Evolutionary conservation across 2,329 filamentous ascomycete species (phyloP).

Genomic region (Ploettnerulaceae sp.): DNA sequence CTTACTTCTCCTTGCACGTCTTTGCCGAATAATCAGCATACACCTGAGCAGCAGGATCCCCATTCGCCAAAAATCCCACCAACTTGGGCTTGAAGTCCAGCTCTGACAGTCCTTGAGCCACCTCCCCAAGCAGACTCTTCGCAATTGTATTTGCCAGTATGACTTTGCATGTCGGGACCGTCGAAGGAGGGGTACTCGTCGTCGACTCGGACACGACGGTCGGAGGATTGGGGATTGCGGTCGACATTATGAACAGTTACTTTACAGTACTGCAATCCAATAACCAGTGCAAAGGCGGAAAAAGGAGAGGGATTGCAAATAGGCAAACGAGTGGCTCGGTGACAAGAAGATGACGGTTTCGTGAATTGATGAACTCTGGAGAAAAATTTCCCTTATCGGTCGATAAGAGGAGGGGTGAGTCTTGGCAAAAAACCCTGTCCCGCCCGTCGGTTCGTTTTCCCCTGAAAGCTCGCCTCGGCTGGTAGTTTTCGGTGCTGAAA

Average conservation of each 20-base stretch:
- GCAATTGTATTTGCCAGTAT: slow-evolving; percentile 84
- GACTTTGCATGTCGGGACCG: slow-evolving; percentile 73
- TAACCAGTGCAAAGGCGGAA: neutral
- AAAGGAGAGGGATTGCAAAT: neutral
- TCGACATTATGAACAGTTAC: neutral
- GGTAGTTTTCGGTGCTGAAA: no score
- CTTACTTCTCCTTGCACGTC: slow-evolving; percentile 94
- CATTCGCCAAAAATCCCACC: slow-evolving; percentile 87
- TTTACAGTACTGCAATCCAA: neutral
- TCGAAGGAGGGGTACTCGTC: neutral
- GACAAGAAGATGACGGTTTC: neutral
- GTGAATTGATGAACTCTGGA: neutral
- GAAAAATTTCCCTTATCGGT: slow-evolving; percentile 10
- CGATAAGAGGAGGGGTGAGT: slow-evolving; percentile 13
- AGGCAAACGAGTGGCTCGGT: neutral
- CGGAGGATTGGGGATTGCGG: neutral
- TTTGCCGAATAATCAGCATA: slow-evolving; percentile 98
- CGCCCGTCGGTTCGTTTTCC: no score
- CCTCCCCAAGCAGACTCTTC: slow-evolving; percentile 73
- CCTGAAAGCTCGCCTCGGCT: no score
- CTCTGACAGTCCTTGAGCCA: slow-evolving; percentile 67
- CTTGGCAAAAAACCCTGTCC: no score
- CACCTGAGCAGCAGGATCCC: slow-evolving; percentile 82
- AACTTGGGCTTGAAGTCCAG: slow-evolving; percentile 72
- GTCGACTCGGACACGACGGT: neutral